Evolutionary conservation across 495 filamentous ascomycete genomes (phyloP), one percentile per base, ranked within the genome.

Genomic region (Xylaria telfairii): DNA sequence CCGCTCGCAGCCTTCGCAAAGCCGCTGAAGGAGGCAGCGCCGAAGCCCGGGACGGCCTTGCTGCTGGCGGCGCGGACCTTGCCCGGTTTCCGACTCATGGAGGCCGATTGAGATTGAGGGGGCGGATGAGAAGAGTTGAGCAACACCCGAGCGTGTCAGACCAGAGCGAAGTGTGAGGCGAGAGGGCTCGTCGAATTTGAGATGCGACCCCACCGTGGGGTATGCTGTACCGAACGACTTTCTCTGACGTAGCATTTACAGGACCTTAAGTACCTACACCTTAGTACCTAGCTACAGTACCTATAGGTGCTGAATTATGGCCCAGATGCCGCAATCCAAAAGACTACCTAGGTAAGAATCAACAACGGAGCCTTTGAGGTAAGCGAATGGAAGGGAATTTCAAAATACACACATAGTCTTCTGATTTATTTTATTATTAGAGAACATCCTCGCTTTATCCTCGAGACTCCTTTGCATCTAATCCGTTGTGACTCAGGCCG

Each of bases 1-100:
- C 75, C 74, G 47, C 57, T 75, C 53, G 75, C 67, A 79, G 83
- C 69, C 77, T 87, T 77, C 69, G 81, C 74, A 73, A 89, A 86
- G 13, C 78, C 76, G 72, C 83, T 80, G 78, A 92, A 86, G 71
- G 81, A 1, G 64, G 49, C 60, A 19, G 75, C 64, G 30, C 76
- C 73, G 64, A 70, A 71, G 44, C 56, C 73, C 4, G 76, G 71
- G 63, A 76, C 77, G 28, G 76, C 67, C 59, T 79, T 79, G 73
- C 73, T 62, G 66, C 68, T 70, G 46, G 73, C 46, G 21, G 74
- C 75, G 57, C 77, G 77, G 56, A 70, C 68, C 70, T 78, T 78
- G 53, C 19, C 51, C 21, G 73, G 73, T 47, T 77, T 78, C 34
- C 76, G 76, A 74, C 76, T 78, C 76, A 78, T 78, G 46, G 64